Percentiles rank a stretch among this genome's conserved stretches.
phyloP scores from a whole-genome alignment of 805 yeast genomes.

The Clavispora vitiphila region DNA sequence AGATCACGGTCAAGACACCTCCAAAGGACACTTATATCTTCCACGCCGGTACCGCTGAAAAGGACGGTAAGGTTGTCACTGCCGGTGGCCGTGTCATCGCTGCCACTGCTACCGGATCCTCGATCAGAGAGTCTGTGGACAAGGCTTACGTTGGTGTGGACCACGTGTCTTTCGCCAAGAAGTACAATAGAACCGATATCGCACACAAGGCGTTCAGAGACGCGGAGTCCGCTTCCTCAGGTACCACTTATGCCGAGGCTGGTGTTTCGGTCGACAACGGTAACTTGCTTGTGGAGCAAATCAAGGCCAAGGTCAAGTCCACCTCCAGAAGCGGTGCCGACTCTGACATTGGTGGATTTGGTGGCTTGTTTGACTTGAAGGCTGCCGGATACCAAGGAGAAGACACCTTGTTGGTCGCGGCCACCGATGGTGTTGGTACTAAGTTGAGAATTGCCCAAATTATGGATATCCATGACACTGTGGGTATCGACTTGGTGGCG shows the following conservation, averaged over 20 bases:
- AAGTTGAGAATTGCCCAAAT: conserved; percentile 92
- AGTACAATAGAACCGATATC: conserved; percentile 86
- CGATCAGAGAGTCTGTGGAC: conserved; percentile 76
- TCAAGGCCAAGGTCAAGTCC: conserved; percentile 84
- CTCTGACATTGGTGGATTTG: conserved; percentile 97
- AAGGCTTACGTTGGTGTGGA: conserved; percentile 84
- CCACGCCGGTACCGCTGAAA: conserved; percentile 89
- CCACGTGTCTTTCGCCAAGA: conserved; percentile 63
- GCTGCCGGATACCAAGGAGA: conserved; percentile 82
- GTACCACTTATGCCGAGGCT: conserved; percentile 86
- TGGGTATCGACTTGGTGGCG: conserved; percentile 97
- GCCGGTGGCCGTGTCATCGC: conserved; percentile 98
- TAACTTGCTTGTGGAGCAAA: conserved; percentile 80
- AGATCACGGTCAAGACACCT: conserved; percentile 51
- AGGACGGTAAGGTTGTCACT: conserved; percentile 63
- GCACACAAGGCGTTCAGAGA: conserved; percentile 93
- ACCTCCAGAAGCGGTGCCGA: conserved; percentile 96
- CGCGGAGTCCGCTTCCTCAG: conserved; percentile 21
- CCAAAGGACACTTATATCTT: conserved; percentile 68
- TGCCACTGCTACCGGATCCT: conserved; percentile 75
- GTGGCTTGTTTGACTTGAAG: conserved; percentile 89
- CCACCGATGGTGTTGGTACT: conserved; percentile 99
- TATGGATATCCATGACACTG: conserved; percentile 88
- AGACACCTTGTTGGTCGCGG: conserved; percentile 85
- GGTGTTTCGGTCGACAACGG: conserved; percentile 99